Evolutionary conservation across 2,329 filamentous ascomycete species (phyloP), one percentile per base, ranked within the genome.

Genomic region (Fonsecaea erecta): DNA sequence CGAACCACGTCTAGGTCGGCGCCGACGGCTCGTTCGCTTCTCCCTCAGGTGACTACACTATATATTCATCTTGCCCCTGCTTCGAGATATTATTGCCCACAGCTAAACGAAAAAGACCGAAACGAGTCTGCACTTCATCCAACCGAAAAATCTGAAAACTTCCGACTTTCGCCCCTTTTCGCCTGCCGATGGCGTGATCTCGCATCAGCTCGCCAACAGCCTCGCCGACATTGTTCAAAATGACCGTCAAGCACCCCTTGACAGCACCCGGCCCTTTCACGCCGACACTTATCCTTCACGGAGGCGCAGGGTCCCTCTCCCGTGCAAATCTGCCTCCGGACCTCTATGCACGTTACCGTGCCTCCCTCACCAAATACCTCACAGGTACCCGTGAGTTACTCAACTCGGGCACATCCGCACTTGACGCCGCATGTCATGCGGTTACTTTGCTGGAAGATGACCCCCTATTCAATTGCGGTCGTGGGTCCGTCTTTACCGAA

Each of bases 401-500:
- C 11, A 65, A 74, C 18, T 65, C 66, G 3, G 70, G 71, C 7
- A 60, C 62, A 7, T 83, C 83, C 0, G 90, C 93, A 0, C 83
- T 97, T 14, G 88, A 92, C 62, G 85, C 88, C 0, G 92, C 91
- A 1, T 89, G 89, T 1, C 85, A 89, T 75, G 92, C 92, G 52
- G 92, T 96, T 11, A 80, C 82, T 0, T 83, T 89, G 28, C 85
- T 97, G 16, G 93, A 97, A 78, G 83, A 96, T 73, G 86, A 93
- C 73, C 84, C 89, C 1, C 85, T 96, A 3, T 96, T 95, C 84
- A 97, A 97, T 79, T 88, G 88, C 63, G 92, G 88, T 7, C 88
- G 88, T 72, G 93, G 93, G 60, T 91, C 92, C 57, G 92, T 96
- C 21, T 97, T 96, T 77, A 96, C 92, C 0, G 86, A 88, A 57